Conservation (phyloP, 176 grass and related monocot species). For the Melocanna baccifera region DNA sequence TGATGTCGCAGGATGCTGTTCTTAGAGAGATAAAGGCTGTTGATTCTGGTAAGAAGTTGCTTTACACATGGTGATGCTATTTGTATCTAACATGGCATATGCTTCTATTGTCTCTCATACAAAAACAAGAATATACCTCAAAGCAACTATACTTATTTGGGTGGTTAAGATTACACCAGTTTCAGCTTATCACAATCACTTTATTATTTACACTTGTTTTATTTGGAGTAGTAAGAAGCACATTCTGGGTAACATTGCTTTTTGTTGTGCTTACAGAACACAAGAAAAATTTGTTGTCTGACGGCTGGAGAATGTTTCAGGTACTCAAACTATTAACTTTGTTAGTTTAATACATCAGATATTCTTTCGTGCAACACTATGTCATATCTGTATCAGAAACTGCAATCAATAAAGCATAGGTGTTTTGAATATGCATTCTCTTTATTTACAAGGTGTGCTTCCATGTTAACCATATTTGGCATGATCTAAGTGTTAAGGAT, state of each 20-base stretch:
- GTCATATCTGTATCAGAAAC: conserved; percentile 19
- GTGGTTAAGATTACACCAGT: background rate
- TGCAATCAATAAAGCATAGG: background rate
- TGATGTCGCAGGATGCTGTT: conserved; percentile 94
- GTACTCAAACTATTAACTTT: conserved; percentile 36
- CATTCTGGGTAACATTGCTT: background rate
- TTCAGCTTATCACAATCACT: background rate
- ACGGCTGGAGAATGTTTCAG: conserved; percentile 71
- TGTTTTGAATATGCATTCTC: background rate
- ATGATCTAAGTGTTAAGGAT: too few relatives aligned
- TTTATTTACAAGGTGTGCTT: conserved; percentile 20
- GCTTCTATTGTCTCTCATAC: background rate
- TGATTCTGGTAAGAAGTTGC: conserved; percentile 70
- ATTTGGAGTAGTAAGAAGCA: conserved; percentile 4
- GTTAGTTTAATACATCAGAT: conserved; percentile 3
- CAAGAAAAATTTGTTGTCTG: conserved; percentile 89
- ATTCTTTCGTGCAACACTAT: conserved; percentile 1
- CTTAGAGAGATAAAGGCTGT: conserved; percentile 97
- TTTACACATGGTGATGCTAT: conserved; percentile 23
- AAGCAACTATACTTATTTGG: background rate
- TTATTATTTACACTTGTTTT: background rate
- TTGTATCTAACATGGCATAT: conserved; percentile 20
- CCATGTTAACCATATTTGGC: background rate
- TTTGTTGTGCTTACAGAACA: conserved; percentile 53
- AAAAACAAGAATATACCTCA: background rate